Evolutionary conservation across 495 filamentous ascomycete genomes (phyloP), one percentile per base, ranked within the genome.

Genomic region (Glonium stellatum): DNA sequence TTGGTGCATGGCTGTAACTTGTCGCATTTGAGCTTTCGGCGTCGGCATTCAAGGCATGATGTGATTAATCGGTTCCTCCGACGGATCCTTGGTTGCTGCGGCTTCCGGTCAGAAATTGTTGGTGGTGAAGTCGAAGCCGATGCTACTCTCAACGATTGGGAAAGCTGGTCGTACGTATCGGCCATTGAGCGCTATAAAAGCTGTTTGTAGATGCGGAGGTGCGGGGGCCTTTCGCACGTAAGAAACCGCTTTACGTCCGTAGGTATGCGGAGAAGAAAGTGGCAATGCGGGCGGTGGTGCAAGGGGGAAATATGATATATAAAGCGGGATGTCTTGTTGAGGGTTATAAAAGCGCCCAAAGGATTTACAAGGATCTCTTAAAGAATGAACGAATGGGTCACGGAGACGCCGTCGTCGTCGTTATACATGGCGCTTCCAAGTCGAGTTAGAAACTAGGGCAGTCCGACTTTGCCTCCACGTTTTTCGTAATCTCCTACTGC

Each of bases 1-100:
- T 87, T 89, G 58, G 76, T 78, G 66, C 88, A 92, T 47, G 88
- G 87, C 55, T 82, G 78, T 21, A 73, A 73, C 72, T 89, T 91
- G 74, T 88, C 84, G 73, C 89, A 93, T 70, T 87, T 87, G 50
- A 90, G 79, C 73, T 93, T 93, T 49, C 89, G 82, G 41, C 84
- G 80, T 31, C 87, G 82, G 67, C 88, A 93, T 70, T 88, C 84
- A 50, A 86, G 72, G 69, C 85, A 87, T 9, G 80, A 83, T 34
- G 80, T 84, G 59, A 88, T 87, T 76, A 85, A 78, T 58, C 86
- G 79, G 69, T 87, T 87, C 49, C 85, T 75, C 35, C 85, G 76
- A 19, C 84, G 78, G 59, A 87, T 82, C 19, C 64, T 56, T 1
- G 60, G 60, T 35, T 63, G 64, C 21, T 15, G 21, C 13, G 21